Conservation (phyloP, 345 rosid genomes). For the Angophora floribunda region DNA sequence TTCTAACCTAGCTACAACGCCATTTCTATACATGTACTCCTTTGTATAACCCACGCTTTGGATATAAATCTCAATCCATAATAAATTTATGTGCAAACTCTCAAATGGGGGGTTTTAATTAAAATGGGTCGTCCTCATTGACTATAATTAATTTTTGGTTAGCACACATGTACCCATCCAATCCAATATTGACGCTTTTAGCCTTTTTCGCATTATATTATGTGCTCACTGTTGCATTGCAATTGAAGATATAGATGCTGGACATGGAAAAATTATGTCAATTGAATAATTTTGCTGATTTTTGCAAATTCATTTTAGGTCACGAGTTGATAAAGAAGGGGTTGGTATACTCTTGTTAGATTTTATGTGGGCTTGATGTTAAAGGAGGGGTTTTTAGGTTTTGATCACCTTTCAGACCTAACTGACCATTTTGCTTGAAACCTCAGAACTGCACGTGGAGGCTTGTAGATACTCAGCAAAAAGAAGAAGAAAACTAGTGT, state of each 20-base stretch:
- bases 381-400: background rate
- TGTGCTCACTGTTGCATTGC: background rate
- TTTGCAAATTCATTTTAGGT: background rate
- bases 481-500: background rate
- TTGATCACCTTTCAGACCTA: constrained; percentile 4
- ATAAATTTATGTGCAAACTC: background rate
- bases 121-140: background rate
- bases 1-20: constrained; percentile 6
- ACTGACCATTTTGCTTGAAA: background rate
- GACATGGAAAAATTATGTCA: background rate
- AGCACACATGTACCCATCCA: background rate
- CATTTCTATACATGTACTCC: background rate
- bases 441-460: constrained; percentile 3
- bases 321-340: background rate
- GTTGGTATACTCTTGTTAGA: background rate
- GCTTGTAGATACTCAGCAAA: no score
- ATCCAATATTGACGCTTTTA: background rate
- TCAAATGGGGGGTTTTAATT: background rate
- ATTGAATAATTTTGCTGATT: background rate
- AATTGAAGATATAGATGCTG: background rate
- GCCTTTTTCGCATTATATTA: background rate
- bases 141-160: background rate
- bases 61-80: background rate
- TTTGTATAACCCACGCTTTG: background rate
- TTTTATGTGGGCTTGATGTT: background rate